Base-by-base conservation (phyloP, 2,329 filamentous ascomycete species). In the Phialophora macrospora region DNA sequence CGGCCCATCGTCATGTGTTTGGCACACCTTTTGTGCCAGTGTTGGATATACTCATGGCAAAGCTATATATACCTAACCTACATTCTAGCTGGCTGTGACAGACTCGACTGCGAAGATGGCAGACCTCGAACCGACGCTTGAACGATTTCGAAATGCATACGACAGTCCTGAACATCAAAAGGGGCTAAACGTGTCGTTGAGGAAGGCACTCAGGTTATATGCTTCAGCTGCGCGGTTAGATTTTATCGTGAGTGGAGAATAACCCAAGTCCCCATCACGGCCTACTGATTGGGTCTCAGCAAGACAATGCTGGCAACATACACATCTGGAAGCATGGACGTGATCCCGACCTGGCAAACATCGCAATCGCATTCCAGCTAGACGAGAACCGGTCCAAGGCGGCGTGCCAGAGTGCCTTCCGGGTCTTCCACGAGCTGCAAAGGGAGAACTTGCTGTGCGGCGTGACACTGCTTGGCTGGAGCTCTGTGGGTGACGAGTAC, bases 241-340 rank as follows among this genome's bases (percentile, higher is more conserved):
- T 12, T 62, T 62, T 46, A 24, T 34, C 9, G 60, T 62, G 32
- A 62, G 60, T 62, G 11, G 17, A 28, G 48, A 51, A 11, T 22
- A 20, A 28, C 4, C 6, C n/a, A 17, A 44, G 17, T n/a, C 17
- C 38, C 32, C 44, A 2, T 12, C 26, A 30, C 14, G 24, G 24
- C 49, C 20, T 55, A 41, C 22, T 62, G 30, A 62, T 8, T 22
- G 8, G 6, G 51, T 26, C 7, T 8, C 52, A 62, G 60, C 60
- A 62, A 62, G 60, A 56, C 52, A 62, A 62, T 34, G 52, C 60
- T 14, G 60, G 52, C 24, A 56, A 62, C 52, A 48, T 56, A 34
- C 54, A 62, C 28, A 34, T 62, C 28, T 55, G n/a, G 51, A n/a
- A 41, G 34, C 38, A 55, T 28, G 52, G 52, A 6, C 41, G 38